Evolutionary conservation across 2,329 filamentous ascomycete species (phyloP), one percentile per base, ranked within the genome.

Genomic region (Meredithiella fracta): DNA sequence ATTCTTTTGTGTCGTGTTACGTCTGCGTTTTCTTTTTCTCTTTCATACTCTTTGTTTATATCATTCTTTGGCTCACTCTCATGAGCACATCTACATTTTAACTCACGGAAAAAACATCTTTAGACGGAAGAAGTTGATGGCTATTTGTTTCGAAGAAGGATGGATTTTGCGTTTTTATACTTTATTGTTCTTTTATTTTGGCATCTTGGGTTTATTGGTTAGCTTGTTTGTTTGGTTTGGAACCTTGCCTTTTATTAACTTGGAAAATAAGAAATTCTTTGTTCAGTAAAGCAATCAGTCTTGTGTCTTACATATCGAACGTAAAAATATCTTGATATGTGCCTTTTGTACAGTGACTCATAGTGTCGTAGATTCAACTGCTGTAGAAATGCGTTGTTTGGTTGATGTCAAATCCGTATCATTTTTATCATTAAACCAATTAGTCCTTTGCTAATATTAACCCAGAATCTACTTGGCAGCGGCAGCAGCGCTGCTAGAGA

Each of bases 401-500:
- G 29, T 34, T 20, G 37, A 11, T 50, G 25, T 53, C 53, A 7
- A 37, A n/a, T 55, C 23, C 50, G 34, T 54, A 49, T 40, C 51
- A 31, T 22, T 42, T 47, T 44, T 44, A 22, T 50, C 51, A 31
- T 40, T 56, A 51, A 44, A n/a, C 40, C 15, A 9, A 22, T 44
- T 20, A 44, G 15, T 44, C 40, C 40, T 7, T 11, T 11, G 11
- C 29, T 34, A 34, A 34, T 44, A 49, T 17, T 49, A 25, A 14
- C 23, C 23, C 37, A 25, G 29, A 15, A 17, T 51, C 49, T 54
- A 52, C 57, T 54, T 51, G 22, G 55, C 26, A 57, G 38, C 49
- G 51, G 42, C 31, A 54, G 25, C 22, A 53, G 57, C 42, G 57
- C 55, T 58, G 56, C 37, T 53, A 57, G 57, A 58, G 40, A 56